Conservation (phyloP, 1,284 basidiomycete genomes). For the Trametes pubescens region DNA sequence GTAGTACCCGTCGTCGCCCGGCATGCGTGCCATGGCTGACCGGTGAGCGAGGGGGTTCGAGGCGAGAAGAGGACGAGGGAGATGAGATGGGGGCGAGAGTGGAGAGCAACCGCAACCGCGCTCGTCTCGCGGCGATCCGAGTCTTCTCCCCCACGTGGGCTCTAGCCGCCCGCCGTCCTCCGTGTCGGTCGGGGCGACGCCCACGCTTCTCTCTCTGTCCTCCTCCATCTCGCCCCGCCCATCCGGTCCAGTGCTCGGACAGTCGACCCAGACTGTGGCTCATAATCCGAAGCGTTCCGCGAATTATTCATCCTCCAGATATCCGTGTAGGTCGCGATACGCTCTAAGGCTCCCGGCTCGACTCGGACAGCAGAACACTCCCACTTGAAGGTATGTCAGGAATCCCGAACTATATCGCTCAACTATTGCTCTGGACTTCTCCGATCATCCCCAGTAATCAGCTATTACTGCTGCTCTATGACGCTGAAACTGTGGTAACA, state of each 20-base stretch:
- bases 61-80: not conserved
- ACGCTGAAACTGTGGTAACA: no score
- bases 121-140: not conserved
- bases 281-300: no score
- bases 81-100: not conserved
- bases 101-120: constrained; percentile 9
- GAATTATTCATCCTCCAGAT: no score
- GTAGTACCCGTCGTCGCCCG: constrained; percentile 24
- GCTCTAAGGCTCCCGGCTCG: not conserved
- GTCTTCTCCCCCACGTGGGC: constrained; percentile 1
- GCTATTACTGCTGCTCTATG: not conserved
- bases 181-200: constrained; percentile 6
- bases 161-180: constrained; percentile 8
- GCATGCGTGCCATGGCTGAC: constrained; percentile 18
- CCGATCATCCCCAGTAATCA: not conserved
- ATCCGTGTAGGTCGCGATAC: not conserved
- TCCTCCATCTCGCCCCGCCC: not conserved
- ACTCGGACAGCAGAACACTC: no score
- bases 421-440: no score
- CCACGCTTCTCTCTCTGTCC: not conserved
- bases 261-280: no score
- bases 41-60: not conserved
- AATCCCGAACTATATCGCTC: not conserved
- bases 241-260: no score
- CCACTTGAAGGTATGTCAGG: not conserved